Evolutionary conservation across 1,139 yeast genomes (phyloP), one percentile per base, ranked within the genome.

Genomic region (Candida neerlandica): DNA sequence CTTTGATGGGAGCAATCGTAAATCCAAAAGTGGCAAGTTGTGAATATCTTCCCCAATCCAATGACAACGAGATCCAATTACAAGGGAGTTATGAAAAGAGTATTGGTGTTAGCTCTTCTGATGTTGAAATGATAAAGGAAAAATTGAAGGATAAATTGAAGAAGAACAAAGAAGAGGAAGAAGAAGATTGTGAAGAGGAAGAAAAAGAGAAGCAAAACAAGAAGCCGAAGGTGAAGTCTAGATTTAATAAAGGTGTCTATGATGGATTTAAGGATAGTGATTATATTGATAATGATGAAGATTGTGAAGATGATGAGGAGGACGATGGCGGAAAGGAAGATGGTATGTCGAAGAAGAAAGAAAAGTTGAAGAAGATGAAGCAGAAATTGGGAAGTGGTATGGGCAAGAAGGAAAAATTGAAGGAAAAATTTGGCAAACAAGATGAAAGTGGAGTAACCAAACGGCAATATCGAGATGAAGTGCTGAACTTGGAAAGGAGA

Each of bases 401-500:
- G 27, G 27, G 27, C 9, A 23, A 19, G 5, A 41, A 45, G 41
- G 42, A 15, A 15, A 43, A 51, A 29, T 30, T 30, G 29, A 41
- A 35, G 18, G 39, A 30, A 16, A 33, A 29, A 2, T 45, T 39
- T 12, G 34, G 33, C 9, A 48, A 48, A 21, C 43, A 45, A 15
- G 48, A 45, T 15, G 37, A 29, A 14, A 37, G 16, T 42, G 34
- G 27, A 26, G 39, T 35, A 9, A 21, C 7, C 40, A 35, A 18
- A 21, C 4, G 40, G 19, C 9, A n/a, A 5, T 10, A 12, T 18
- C 19, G 15, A n/a, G 34, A 18, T 16, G 50, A 35, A n/a, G 21
- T 39, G 18, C 42, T 38, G 21, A 37, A 19, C 39, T 23, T 40
- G 33, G 42, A 19, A 30, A 43, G 51, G 29, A 45, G 51, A 46